Evolutionary conservation across 2,329 filamentous ascomycete genomes (phyloP).

Genomic region (Daldinia eschscholtzii): DNA sequence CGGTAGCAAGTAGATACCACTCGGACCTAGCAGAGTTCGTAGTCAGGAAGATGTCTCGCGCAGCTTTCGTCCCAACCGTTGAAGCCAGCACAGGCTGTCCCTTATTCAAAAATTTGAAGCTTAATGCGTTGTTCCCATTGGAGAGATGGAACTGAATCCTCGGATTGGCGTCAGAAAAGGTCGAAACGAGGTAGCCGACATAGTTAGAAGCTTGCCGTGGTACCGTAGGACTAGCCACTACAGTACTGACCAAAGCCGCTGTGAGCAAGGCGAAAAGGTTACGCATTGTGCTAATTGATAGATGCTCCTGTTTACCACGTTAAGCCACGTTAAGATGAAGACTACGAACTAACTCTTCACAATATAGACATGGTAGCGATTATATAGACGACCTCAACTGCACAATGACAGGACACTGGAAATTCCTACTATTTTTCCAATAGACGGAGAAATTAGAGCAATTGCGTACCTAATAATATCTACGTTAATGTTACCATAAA

Average conservation of each 20-base stretch:
- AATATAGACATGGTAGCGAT: not conserved
- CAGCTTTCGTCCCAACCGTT: constrained; percentile 53
- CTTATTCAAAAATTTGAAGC: constrained; percentile 52
- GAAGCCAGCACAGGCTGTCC: constrained; percentile 53
- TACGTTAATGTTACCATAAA: constrained; percentile 32
- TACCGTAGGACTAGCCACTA: constrained; percentile 27
- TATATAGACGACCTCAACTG: not conserved
- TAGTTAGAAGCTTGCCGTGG: constrained; percentile 40
- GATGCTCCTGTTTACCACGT: not conserved
- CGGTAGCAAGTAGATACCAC: constrained; percentile 55
- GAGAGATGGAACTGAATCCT: constrained; percentile 54
- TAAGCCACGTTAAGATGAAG: too few species aligned
- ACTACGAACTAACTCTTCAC: not conserved
- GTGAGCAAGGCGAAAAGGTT: constrained; percentile 11
- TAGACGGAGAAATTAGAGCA: constrained; percentile 33
- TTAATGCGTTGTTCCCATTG: constrained; percentile 50
- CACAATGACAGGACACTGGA: not conserved
- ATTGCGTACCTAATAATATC: constrained; percentile 10
- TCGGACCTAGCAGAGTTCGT: constrained; percentile 53
- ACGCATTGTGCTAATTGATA: constrained; percentile 22
- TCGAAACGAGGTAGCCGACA: constrained; percentile 55
- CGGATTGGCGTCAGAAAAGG: constrained; percentile 53
- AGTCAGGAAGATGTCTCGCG: constrained; percentile 54
- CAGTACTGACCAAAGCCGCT: constrained; percentile 26
- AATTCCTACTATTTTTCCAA: not conserved